Evolutionary conservation across 352 stramenopile species (phyloP), one percentile per base, ranked within the genome.

Genomic region (Globisporangium viniferum): DNA sequence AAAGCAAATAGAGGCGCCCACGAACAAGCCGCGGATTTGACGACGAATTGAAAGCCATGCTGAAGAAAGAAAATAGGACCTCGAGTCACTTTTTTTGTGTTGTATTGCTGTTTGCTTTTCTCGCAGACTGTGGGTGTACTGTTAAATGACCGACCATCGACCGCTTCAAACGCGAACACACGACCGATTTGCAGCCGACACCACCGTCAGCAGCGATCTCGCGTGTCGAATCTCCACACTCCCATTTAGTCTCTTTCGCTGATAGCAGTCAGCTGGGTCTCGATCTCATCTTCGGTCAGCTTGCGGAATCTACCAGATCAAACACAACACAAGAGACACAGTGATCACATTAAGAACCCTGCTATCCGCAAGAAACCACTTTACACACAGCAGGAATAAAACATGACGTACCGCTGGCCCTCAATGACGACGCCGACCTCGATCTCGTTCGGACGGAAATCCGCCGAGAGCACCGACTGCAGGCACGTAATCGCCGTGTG

Each of bases 401-500:
- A 70, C 78, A 18, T 14, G 9, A 87, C 72, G 97, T 89, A 79
- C 73, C 81, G 75, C 69, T 93, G 71, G 72, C 79, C 82, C 63
- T 88, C 68, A 36, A 79, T 56, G 44, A 92, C 77, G 64, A 95
- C 81, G 65, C 88, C 89, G 48, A 95, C 84, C 75, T 96, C 89
- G 60, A 99, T 98, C 73, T 99, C 98, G 69, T 92, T 98, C 51
- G 96, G 93, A 72, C 96, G 94, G 84, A 99, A 99, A 81, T 99
- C 98, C 67, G 95, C 97, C 64, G 93, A 98, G 59, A 99, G 82
- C 5, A 99, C 91, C 75, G 93, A 97, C 77, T 99, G 97, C 74
- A 99, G 90, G 73, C 95, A 98, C 70, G 95, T 98, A 76, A 99
- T 99, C 58, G 97, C 97, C 39, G 92, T 98, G 75, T 98, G 82